Evolutionary conservation across 495 filamentous ascomycete genomes (phyloP).

Genomic region (Aspergillus affinis): DNA sequence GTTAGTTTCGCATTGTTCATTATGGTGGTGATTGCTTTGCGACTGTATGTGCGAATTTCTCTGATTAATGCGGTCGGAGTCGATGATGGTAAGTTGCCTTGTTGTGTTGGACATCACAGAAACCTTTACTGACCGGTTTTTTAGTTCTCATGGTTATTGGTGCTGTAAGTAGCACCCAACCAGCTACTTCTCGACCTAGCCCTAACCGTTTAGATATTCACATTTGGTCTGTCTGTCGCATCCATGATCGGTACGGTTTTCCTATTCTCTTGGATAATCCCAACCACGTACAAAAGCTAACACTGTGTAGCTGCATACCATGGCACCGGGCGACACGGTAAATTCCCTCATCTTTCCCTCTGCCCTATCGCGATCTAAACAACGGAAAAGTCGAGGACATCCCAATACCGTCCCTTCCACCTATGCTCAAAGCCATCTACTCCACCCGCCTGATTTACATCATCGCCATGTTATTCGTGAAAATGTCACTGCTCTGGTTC

Average conservation of each 20-base stretch:
- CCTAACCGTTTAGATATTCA: neutral
- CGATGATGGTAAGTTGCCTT: neutral
- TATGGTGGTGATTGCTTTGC: neutral
- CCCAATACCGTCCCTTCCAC: neutral
- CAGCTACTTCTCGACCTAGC: neutral
- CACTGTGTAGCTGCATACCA: neutral
- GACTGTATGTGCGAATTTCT: neutral
- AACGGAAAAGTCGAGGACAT: neutral
- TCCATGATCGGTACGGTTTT: neutral
- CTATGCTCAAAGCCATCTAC: slow-evolving; percentile 1
- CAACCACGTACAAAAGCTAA: neutral
- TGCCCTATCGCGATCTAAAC: too few species aligned
- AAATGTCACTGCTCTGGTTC: slow-evolving; percentile 1
- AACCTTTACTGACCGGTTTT: neutral
- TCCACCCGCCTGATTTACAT: neutral
- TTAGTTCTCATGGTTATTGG: neutral
- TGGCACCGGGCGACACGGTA: neutral
- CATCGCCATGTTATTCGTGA: neutral
- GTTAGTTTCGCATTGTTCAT: neutral
- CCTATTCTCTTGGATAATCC: neutral
- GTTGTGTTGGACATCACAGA: neutral
- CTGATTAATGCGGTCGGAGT: neutral
- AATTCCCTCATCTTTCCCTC: neutral
- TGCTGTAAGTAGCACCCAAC: neutral
- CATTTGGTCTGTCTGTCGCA: neutral